Evolutionary conservation across 192 early-diverging fungal genomes (phyloP).

Genomic region (Haplosporangium gracile): DNA sequence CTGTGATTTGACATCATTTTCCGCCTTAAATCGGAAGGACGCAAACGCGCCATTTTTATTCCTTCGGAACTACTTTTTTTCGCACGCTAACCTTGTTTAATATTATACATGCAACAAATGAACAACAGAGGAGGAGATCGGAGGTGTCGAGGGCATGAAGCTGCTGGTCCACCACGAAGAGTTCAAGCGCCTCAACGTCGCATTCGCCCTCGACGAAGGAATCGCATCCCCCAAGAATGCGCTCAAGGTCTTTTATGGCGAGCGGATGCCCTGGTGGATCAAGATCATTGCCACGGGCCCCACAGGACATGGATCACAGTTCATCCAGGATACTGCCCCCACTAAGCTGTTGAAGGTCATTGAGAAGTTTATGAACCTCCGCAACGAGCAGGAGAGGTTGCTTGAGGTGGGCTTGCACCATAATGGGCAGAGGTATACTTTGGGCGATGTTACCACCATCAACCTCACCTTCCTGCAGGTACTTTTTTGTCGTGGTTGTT

Average conservation of each 20-base stretch:
- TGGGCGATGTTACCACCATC: slow-evolving; percentile 86
- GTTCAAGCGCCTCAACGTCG: slow-evolving; percentile 81
- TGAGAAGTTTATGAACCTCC: slow-evolving; percentile 76
- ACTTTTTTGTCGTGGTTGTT: background rate
- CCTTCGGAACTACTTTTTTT: background rate
- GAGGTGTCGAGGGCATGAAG: slow-evolving; percentile 85
- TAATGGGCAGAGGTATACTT: slow-evolving; percentile 64
- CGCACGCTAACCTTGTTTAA: background rate
- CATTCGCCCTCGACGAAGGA: slow-evolving; percentile 90
- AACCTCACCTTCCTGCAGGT: slow-evolving; percentile 84
- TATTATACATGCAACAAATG: background rate
- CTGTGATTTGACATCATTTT: background rate
- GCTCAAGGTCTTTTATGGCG: slow-evolving; percentile 87
- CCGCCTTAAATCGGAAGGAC: background rate
- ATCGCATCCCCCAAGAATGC: slow-evolving; percentile 75
- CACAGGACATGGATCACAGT: slow-evolving; percentile 88
- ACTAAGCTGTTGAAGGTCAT: slow-evolving; percentile 77
- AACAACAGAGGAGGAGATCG: slow-evolving; percentile 79
- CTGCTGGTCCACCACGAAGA: slow-evolving; percentile 72
- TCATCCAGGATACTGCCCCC: slow-evolving; percentile 80
- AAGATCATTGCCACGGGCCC: slow-evolving; percentile 77
- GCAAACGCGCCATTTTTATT: background rate
- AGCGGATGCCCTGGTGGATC: slow-evolving; percentile 90
- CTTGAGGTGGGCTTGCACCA: slow-evolving; percentile 65
- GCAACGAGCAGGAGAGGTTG: slow-evolving; percentile 70